Base-by-base conservation (phyloP, 352 stramenopile genomes). In the Phytophthora multivora region DNA sequence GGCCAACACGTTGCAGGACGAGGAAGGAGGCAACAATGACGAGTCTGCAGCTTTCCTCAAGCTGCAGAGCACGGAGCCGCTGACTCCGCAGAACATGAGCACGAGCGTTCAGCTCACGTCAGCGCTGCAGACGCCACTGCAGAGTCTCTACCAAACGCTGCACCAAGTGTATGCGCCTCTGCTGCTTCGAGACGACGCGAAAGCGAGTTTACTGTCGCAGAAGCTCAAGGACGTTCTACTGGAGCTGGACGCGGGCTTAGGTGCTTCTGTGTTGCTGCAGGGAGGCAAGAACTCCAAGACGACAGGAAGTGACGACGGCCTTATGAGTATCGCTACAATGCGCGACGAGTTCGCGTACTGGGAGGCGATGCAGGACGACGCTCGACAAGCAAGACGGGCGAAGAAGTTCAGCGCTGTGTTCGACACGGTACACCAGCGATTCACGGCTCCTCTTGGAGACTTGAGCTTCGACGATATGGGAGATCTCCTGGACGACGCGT, bases 271-370 rank as follows among this genome's bases (percentile, higher is more conserved):
- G 18, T 69, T 83, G 18, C 25, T 75, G 5, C 69, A 78, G 28
- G 48, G 40, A 39, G 62, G 54, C 5, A 73, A 69, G n/a, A 68
- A 69, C 30, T 10, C 41, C 5, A 63, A 73, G 16, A 9, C 38
- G 18, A 13, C 40, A 10, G 46, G 73, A 12, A 58, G 68, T 9
- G 61, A 72, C 2, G 73, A 73, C 12, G 63, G 72, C 10, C 67
- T 96, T 15, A 86, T 90, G 72, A 68, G 60, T n/a, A 96, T 98
- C 26, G 80, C 86, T 25, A 93, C 73, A 13, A 79, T 96, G 51
- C 66, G 69, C 2, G 90, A 98, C 69, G 91, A 97, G 65, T 90
- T 96, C 41, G 61, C 85, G 2, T 98, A 89, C 63, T 98, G 92
- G 91, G 81, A 89, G 28, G 52, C 58, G 10, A 58, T 70, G 51